Evolutionary conservation across 805 yeast genomes (phyloP).

Genomic region (Pichia manshurica): DNA sequence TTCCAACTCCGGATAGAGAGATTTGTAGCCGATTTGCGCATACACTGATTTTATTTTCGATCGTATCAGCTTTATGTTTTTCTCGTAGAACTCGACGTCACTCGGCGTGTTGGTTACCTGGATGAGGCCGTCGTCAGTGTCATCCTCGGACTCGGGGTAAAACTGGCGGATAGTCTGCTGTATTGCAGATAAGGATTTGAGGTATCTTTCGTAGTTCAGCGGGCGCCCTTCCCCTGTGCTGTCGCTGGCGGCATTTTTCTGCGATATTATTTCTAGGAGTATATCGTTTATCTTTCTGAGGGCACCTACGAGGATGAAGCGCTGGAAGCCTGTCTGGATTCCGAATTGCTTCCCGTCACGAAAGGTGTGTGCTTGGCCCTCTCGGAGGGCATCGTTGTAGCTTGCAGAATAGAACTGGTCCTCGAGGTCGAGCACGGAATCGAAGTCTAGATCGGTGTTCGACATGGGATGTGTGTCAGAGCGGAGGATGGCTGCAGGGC

Average conservation of each 20-base stretch:
- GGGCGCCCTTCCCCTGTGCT: neutral
- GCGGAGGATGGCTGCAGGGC: too few species aligned
- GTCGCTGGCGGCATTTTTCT: too few species aligned
- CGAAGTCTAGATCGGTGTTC: constrained; percentile 37
- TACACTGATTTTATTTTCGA: constrained; percentile 27
- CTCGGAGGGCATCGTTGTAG: constrained; percentile 59
- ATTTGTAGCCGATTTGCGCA: constrained; percentile 20
- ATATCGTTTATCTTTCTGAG: constrained; percentile 42
- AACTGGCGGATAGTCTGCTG: constrained; percentile 19
- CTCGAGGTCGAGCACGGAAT: constrained; percentile 56
- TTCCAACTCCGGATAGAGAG: constrained; percentile 22
- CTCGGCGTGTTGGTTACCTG: constrained; percentile 23
- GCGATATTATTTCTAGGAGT: constrained; percentile 12
- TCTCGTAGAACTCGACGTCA: constrained; percentile 27
- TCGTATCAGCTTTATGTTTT: constrained; percentile 22
- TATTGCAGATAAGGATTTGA: constrained; percentile 11
- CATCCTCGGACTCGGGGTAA: constrained; percentile 17
- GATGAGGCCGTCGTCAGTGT: constrained; percentile 18
- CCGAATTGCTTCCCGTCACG: constrained; percentile 84
- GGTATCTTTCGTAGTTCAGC: constrained; percentile 8
- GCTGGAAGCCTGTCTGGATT: constrained; percentile 68
- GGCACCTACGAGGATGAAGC: constrained; percentile 66
- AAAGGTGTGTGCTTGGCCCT: constrained; percentile 53
- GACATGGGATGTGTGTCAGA: neutral
- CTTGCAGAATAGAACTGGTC: constrained; percentile 63